Evolutionary conservation across 192 early-diverging fungal genomes (phyloP), one percentile per base, ranked within the genome.

Genomic region (Entomortierella parvispora): DNA sequence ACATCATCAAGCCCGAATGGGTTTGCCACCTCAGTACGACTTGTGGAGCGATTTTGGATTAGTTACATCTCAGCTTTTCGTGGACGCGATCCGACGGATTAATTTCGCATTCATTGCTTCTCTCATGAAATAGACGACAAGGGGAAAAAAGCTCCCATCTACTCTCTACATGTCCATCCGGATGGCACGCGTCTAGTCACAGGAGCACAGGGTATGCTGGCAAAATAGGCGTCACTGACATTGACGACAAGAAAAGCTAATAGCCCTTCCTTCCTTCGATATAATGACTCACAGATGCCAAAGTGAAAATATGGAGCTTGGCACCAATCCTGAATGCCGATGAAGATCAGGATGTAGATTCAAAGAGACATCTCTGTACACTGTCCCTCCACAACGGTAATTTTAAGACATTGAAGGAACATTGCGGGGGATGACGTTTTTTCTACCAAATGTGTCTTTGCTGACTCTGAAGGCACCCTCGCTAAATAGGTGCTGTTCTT

Each of bases 291-390:
- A 6, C 86, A 93, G 97, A 97, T 86, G 84, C 84, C 52, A 94
- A 92, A 60, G 86, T 98, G 44, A 94, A 90, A 59, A 83, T 99
- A n/a, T 98, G 97, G 97, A 94, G 89, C 71, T 83, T 89, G 8
- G 81, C 51, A 0, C 85, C 93, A 0, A 83, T 96, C 6, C 62
- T 82, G 4, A 79, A 90, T 52, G 81, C 71, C 25, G 74, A 70
- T 4, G 66, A 80, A 31, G 86, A 88, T 65, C 26, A 60, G 8
- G 84, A 90, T 57, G 60, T 60, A 5, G 81, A 69, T 9, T 80
- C 84, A 34, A 88, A 87, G 12, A 81, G 82, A 58, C 88, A 95
- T 20, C 68, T 97, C 2, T 89, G 94, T 40, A 95, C 96, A 1
- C 82, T 99, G 80, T 82, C 89, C 0, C 68, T 90, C 20, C 96